Base-by-base conservation (phyloP, 2,329 filamentous ascomycete genomes). In the Metarhizium anisopliae region DNA sequence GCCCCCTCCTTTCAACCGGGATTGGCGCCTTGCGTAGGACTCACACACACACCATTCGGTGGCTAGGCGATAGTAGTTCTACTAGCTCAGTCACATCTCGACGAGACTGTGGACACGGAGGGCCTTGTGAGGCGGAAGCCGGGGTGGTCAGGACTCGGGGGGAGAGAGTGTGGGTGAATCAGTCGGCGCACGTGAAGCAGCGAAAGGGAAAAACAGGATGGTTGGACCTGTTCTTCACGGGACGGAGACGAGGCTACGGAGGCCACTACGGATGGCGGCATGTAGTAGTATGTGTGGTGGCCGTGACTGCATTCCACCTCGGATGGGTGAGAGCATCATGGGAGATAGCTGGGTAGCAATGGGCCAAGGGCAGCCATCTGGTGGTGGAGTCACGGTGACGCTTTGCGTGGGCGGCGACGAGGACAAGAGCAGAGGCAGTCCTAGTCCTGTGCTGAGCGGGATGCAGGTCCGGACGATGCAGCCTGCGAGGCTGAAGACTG, bases 111-210 rank as follows among this genome's bases (percentile, higher is more conserved):
- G 42, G 25, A 50, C 45, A 32, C 6, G 38, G 51, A 51, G 40
- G 47, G 47, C 30, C 42, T 52, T 38, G 50, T 52, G 54, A 52
- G 54, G 50, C 54, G 54, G 40, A 38, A 45, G 45, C 54, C 6
- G 40, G 51, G 42, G 49, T 56, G 51, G 55, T 40, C 38, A 40
- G 11, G 38, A 16, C 32, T 35, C 32, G 10, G 32, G 32, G 32
- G 10, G 7, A 35, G 32, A 36, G 8, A 20, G 32, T 18, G 50
- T 38, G 50, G 32, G 29, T 40, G 50, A 47, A 47, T 29, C 35
- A 47, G 35, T 52, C 49, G 47, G 55, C 52, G 52, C 55, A 57
- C 55, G 55, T 57, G 55, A 57, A 52, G 55, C 52, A 35, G 36
- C 40, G 36, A 11, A 51, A 55, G 55, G 40, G 50, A 38, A 52